A percentile compares a stretch with the other conserved stretches of the same genome.
These are phyloP conservation scores for Pichia sp. DNA, from an alignment of 1,139 yeast species.

Conservation along the genomic window DNA sequence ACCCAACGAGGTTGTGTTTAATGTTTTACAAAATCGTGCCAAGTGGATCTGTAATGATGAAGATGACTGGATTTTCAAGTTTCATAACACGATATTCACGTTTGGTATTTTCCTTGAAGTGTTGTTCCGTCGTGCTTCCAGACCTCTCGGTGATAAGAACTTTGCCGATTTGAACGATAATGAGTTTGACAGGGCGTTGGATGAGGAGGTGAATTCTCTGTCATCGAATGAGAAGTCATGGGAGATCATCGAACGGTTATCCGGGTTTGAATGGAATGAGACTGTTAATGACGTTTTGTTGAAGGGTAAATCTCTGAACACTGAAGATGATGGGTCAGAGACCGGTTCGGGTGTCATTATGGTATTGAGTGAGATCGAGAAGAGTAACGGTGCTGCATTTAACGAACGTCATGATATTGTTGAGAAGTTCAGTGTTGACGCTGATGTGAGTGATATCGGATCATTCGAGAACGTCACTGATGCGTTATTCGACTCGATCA, in stretches of 20 bases:
- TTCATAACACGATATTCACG: constrained; percentile 13
- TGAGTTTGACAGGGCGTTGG: neutral
- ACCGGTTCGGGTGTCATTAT: constrained; percentile 3
- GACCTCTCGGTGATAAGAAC: neutral
- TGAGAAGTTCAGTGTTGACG: neutral
- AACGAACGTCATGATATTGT: neutral
- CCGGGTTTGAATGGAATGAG: constrained; percentile 17
- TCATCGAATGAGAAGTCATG: constrained; percentile 8
- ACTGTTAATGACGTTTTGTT: too few species aligned
- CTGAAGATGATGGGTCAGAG: constrained; percentile 2
- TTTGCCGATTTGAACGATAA: constrained; percentile 2
- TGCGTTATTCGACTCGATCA: constrained; percentile 16
- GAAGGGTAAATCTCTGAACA: neutral
- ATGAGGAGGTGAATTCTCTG: constrained; percentile 6
- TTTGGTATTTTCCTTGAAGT: constrained; percentile 20
- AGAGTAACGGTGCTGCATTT: neutral
- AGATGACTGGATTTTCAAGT: constrained; percentile 17
- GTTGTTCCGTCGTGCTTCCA: constrained; percentile 13
- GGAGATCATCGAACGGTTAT: constrained; percentile 12
- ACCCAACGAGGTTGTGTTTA: neutral
- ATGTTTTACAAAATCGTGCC: constrained; percentile 7
- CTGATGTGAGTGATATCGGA: neutral
- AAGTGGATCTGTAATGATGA: constrained; percentile 13
- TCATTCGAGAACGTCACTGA: constrained; percentile 12
- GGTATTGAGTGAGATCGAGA: constrained; percentile 7